Percentiles rank a stretch among this genome's conserved stretches.
These are phyloP conservation scores for Pseudocercospora pini-densiflorae DNA, from an alignment of 2,329 filamentous ascomycete species.

Conservation along the genomic window DNA sequence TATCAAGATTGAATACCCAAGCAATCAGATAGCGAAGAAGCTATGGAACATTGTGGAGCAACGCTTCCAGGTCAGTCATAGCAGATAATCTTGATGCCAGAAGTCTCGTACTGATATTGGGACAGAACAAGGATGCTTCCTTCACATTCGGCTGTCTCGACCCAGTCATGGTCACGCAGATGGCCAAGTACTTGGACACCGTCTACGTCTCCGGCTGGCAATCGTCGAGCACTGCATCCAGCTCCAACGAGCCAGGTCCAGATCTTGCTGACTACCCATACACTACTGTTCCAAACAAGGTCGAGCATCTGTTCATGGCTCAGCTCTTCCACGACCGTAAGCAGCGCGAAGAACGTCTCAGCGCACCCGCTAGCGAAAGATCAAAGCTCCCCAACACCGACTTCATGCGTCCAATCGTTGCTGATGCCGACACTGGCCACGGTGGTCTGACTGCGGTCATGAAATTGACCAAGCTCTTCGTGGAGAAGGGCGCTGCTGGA, in stretches of 20 bases:
- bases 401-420: conserved; percentile 93
- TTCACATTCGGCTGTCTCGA: conserved; percentile 98
- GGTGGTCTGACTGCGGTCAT: conserved; percentile 98
- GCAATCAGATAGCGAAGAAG: conserved; percentile 90
- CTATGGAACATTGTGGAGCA: conserved; percentile 87
- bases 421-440: conserved; percentile 96
- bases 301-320: conserved; percentile 95
- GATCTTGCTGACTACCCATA: conserved; percentile 96
- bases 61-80: conserved; percentile 72
- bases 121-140: conserved; percentile 78
- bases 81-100: background rate
- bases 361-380: conserved; percentile 73
- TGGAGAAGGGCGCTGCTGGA: conserved; percentile 94
- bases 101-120: conserved; percentile 4
- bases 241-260: conserved; percentile 93
- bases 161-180: conserved; percentile 98
- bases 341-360: conserved; percentile 92
- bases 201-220: conserved; percentile 99
- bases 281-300: conserved; percentile 98
- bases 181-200: conserved; percentile 98
- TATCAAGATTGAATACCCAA: conserved; percentile 88
- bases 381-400: conserved; percentile 78
- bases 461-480: conserved; percentile 98
- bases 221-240: conserved; percentile 92
- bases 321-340: conserved; percentile 99